phyloP scores from a whole-genome alignment of 2,329 filamentous ascomycete species.

The Pseudohalonectria lignicola region DNA sequence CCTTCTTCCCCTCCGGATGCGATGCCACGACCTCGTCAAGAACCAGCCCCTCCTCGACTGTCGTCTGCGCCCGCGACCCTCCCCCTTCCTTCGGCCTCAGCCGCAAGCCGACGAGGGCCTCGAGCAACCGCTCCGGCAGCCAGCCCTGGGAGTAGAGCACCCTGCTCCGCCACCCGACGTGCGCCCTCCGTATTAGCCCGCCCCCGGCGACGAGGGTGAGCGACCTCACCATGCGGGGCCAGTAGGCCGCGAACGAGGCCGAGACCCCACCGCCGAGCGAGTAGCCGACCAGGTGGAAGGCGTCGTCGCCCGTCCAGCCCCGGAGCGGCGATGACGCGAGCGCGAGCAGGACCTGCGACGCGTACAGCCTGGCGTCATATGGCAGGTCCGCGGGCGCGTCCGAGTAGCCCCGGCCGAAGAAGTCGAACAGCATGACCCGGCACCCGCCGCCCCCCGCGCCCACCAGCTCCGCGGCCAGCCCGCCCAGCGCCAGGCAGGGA shows the following conservation, averaged over 20 bases:
- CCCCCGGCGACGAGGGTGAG: constrained; percentile 57
- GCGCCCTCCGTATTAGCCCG: constrained; percentile 54
- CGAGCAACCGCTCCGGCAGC: constrained; percentile 48
- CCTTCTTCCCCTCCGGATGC: constrained; percentile 3
- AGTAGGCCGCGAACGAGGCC: constrained; percentile 58
- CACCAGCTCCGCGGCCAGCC: constrained; percentile 55
- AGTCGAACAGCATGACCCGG: constrained; percentile 70
- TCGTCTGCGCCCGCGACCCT: not conserved
- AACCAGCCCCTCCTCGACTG: not conserved
- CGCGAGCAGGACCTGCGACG: constrained; percentile 52
- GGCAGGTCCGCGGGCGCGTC: constrained; percentile 50
- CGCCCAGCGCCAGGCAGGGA: constrained; percentile 58
- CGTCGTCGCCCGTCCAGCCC: constrained; percentile 37
- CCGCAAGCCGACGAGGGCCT: constrained; percentile 37
- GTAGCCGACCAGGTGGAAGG: constrained; percentile 67
- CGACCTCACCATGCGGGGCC: constrained; percentile 51
- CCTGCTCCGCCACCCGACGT: constrained; percentile 49
- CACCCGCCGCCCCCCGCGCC: constrained; percentile 45
- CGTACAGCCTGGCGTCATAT: constrained; percentile 55
- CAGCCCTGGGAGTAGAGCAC: constrained; percentile 51
- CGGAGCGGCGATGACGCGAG: constrained; percentile 50
- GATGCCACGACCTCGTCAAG: not conserved
- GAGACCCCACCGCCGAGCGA: constrained; percentile 69
- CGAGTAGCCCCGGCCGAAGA: constrained; percentile 69
- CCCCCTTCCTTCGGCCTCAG: constrained; percentile 33